Conservation (phyloP, 148 eudicot genomes). For the Vaccinium myrtillus region DNA sequence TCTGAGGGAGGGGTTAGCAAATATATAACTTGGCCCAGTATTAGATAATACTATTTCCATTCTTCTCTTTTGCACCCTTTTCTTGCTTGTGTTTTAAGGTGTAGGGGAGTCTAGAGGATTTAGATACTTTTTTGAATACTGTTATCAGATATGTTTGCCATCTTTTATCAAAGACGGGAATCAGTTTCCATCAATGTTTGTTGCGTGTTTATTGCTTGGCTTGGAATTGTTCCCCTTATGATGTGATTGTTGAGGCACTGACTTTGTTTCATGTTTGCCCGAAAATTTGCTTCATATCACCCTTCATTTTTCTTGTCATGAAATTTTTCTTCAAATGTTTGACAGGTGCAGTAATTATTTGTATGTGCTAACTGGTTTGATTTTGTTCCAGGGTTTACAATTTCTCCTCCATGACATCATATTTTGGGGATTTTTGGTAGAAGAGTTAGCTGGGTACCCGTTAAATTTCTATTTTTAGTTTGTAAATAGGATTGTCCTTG, state of each 20-base stretch:
- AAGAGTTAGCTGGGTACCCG: slow-evolving; percentile 9
- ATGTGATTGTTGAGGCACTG: background rate
- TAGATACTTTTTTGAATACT: background rate
- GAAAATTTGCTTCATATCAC: background rate
- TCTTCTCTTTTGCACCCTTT: background rate
- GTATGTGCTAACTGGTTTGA: slow-evolving; percentile 5
- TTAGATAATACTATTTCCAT: background rate
- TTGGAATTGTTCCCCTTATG: background rate
- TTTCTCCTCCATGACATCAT: slow-evolving; percentile 19
- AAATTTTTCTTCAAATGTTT: background rate
- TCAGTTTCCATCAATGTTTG: background rate
- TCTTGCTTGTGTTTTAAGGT: background rate
- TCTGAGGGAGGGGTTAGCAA: background rate
- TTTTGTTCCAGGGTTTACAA: slow-evolving; percentile 25
- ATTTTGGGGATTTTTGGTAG: slow-evolving; percentile 18
- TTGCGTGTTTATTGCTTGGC: background rate
- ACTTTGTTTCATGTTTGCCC: background rate
- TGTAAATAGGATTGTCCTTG: slow-evolving; percentile 30
- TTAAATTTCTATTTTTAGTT: slow-evolving; percentile 13
- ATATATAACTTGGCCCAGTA: background rate
- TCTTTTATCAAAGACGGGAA: background rate
- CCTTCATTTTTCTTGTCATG: background rate
- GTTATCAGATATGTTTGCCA: background rate
- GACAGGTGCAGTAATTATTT: background rate
- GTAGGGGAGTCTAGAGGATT: background rate